Base-by-base conservation (phyloP, 768 basidiomycete species). In the Collybia mongolica region DNA sequence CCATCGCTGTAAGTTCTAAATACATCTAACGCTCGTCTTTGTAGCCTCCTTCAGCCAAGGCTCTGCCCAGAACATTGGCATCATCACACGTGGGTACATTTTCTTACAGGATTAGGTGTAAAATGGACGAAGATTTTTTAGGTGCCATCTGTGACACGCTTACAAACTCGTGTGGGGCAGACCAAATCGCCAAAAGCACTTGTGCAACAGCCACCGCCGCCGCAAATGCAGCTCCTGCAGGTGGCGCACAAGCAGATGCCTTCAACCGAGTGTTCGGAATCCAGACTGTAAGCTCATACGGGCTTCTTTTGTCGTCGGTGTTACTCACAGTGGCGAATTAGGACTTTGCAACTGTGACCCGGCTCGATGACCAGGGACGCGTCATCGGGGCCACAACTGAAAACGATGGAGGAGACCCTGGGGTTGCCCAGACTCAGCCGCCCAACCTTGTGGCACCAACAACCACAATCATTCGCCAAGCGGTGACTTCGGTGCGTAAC, bases 261-360 rank as follows among this genome's bases (percentile, higher is more conserved):
- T 86, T 84, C 74, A 85, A 86, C 65, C 71, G 69, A 15, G 75
- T 64, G 38, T 82, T 85, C 54, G 81, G 79, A 17, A 73, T 80
- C 52, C 65, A 41, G 3, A 83, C 82, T 42, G 74, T 75, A 42
- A 42, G 69, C 60, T 39, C 12, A 36, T 15, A 26, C 5, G 20
- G 51, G 14, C 18, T 7, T 1, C 12, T 20, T 11, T 26, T 48
- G 2, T 17, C 36, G 40, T 11, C 12, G 15, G 15, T 12, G 37
- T 44, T 11, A 32, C n/a, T 55, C 32, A 55, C 36, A 12, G 29
- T 19, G 18, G 41, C 11, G 12, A 15, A 46, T 2, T 51, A 76
- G 74, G 63, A 79, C 64, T 84, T 86, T 59, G 70, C 68, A 3
- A 53, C 54, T 35, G 72, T 81, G 32, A 52, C 68, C 15, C 65